Conservation (phyloP, 2,329 filamentous ascomycete species). For the Pochonia chlamydosporia region DNA sequence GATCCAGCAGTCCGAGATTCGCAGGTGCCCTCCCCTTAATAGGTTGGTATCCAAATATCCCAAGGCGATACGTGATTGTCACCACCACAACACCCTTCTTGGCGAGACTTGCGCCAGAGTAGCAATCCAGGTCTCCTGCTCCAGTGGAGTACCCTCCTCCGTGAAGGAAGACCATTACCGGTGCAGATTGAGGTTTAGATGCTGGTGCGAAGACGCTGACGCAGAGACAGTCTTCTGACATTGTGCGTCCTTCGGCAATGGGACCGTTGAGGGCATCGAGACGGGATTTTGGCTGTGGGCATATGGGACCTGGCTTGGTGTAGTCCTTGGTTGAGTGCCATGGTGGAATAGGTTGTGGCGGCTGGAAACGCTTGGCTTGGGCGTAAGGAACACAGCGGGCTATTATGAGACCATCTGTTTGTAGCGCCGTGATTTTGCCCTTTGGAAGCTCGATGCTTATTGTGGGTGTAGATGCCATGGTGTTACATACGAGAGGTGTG, state of each 20-base stretch:
- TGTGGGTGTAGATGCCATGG: not conserved
- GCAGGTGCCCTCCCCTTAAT: slow-evolving; percentile 19
- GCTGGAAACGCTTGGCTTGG: slow-evolving; percentile 11
- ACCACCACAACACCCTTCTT: slow-evolving; percentile 17
- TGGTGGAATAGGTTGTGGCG: slow-evolving; percentile 2
- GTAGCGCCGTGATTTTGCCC: slow-evolving; percentile 9
- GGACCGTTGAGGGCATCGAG: slow-evolving; percentile 9
- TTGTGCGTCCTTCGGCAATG: slow-evolving; percentile 5
- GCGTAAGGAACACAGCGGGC: slow-evolving; percentile 12
- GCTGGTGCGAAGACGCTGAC: slow-evolving; percentile 10
- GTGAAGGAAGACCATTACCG: slow-evolving; percentile 22
- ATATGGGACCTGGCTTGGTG: slow-evolving; percentile 10
- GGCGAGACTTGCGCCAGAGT: slow-evolving; percentile 6
- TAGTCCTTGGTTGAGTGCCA: slow-evolving; percentile 10
- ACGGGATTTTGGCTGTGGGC: slow-evolving; percentile 12
- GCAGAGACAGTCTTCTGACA: slow-evolving; percentile 12
- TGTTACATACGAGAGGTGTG: too few relatives aligned
- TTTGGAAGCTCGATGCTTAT: slow-evolving; percentile 4
- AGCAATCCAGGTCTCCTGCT: slow-evolving; percentile 9
- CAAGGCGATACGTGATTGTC: slow-evolving; percentile 28
- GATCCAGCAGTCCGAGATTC: slow-evolving; percentile 56
- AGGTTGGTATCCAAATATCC: slow-evolving; percentile 29
- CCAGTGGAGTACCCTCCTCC: slow-evolving; percentile 16
- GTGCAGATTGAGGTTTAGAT: slow-evolving; percentile 3
- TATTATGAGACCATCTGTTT: slow-evolving; percentile 1